Evolutionary conservation across 345 rosid species (phyloP).

Genomic region (Ailanthus altissimus): DNA sequence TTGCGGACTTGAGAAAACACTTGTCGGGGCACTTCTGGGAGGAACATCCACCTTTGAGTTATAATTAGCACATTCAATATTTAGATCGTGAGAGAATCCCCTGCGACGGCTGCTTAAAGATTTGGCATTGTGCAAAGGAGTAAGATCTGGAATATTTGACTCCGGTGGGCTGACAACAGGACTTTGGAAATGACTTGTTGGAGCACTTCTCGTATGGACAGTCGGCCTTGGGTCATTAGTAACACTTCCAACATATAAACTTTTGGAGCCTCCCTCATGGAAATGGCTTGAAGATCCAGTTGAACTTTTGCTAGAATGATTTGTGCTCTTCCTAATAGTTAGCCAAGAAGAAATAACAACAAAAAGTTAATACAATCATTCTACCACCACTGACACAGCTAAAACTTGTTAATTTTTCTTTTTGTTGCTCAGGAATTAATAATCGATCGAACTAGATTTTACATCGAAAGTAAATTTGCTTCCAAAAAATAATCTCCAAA

Average conservation of each 20-base stretch:
- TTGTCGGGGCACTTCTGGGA: conserved; percentile 61
- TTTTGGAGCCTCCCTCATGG: conserved; percentile 27
- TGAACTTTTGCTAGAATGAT: conserved; percentile 19
- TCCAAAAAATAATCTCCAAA: not conserved
- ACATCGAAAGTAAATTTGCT: not conserved
- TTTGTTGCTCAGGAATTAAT: not conserved
- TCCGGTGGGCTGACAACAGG: conserved; percentile 41
- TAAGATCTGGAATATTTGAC: conserved; percentile 25
- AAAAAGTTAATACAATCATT: not conserved
- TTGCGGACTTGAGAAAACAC: conserved; percentile 48
- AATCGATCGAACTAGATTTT: not conserved
- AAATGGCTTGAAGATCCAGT: conserved; percentile 20
- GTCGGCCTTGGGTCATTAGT: conserved; percentile 22
- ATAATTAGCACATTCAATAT: conserved; percentile 27
- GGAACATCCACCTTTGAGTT: conserved; percentile 34
- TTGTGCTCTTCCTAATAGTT: conserved; percentile 32
- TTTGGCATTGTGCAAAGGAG: conserved; percentile 18
- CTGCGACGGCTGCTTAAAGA: conserved; percentile 28
- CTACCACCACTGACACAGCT: not conserved
- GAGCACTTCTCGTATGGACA: conserved; percentile 31
- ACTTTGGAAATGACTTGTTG: conserved; percentile 37
- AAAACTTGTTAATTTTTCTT: not conserved
- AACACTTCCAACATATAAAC: conserved; percentile 27
- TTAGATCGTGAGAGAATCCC: conserved; percentile 33
- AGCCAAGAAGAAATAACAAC: conserved; percentile 1